Evolutionary conservation across 1,139 yeast species (phyloP), one percentile per base, ranked within the genome.

Genomic region (Hemisphaericaspora subhashii): DNA sequence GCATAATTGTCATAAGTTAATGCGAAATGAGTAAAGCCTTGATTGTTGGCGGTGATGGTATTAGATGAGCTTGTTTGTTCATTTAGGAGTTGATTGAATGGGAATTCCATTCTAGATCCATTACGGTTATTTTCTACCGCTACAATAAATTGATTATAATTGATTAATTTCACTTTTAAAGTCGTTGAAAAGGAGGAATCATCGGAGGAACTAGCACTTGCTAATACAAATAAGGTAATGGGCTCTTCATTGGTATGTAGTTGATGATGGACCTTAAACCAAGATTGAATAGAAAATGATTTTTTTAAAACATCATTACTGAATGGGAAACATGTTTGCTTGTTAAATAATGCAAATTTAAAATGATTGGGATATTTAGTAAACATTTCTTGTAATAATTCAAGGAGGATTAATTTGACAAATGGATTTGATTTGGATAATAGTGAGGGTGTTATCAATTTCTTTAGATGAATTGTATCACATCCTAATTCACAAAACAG

Each of bases 401-500:
- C 60, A 13, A 66, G 45, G 1, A 62, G 34, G 1, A 51, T 37
- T 17, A 60, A 36, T 36, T 51, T 59, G 11, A 33, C 21, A 22
- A 16, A 20, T 7, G 53, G 49, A 14, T 37, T 30, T 1, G 45
- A 9, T 4, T 36, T 33, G 4, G 31, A 21, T 9, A 53, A 48
- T 17, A 64, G n/a, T n/a, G n/a, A 37, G 10, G 56, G 55, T 6
- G 42, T 21, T 1, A 63, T 32, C 11, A 66, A 39, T 31, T 45
- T 48, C 35, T 53, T 49, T 29, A 67, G 47, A 22, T 44, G 43
- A 9, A 44, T 43, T 2, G 57, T 52, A 33, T 58, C 59, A 50
- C 71, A 64, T 0, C 77, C 77, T 17, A 69, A 50, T 44, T 68
- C 74, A 37, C 62, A 46, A 28, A 69, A 55, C 9, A 48, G 39